Conservation (phyloP, 495 filamentous ascomycete species). For the Penicillium mononematosum region DNA sequence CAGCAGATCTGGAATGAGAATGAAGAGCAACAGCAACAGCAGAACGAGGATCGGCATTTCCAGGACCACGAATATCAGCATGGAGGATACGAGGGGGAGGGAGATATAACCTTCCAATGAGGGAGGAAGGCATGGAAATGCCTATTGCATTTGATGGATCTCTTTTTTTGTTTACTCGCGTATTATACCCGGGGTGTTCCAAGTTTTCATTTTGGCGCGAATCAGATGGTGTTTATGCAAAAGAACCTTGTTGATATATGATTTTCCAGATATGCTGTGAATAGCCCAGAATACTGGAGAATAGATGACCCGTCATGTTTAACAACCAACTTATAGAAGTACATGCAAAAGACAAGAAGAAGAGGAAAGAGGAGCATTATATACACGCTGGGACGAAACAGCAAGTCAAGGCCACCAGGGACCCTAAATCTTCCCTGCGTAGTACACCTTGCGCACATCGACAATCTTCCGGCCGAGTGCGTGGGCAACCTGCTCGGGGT, state of each 20-base stretch:
- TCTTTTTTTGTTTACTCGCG: slow-evolving; percentile 14
- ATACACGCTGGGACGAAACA: slow-evolving; percentile 36
- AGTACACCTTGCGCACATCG: slow-evolving; percentile 96
- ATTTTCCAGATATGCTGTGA: slow-evolving; percentile 13
- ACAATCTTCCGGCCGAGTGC: slow-evolving; percentile 91
- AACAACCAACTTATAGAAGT: slow-evolving; percentile 28
- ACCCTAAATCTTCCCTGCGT: slow-evolving; percentile 67
- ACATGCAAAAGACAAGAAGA: slow-evolving; percentile 35
- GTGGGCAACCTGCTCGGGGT: slow-evolving; percentile 84
- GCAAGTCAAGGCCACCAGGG: slow-evolving; percentile 25
- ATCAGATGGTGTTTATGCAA: slow-evolving; percentile 9
- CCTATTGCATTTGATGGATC: slow-evolving; percentile 2
- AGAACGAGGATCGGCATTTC: slow-evolving; percentile 27
- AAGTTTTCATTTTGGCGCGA: slow-evolving; percentile 3
- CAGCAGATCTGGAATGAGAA: slow-evolving; percentile 80
- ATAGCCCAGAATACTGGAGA: slow-evolving; percentile 9
- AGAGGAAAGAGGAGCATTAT: slow-evolving; percentile 37
- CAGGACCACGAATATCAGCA: slow-evolving; percentile 34
- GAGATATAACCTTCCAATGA: slow-evolving; percentile 40
- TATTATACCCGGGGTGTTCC: slow-evolving; percentile 21
- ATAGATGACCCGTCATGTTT: slow-evolving; percentile 19
- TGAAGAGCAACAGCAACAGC: slow-evolving; percentile 38
- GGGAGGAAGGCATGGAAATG: not conserved
- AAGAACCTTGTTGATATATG: slow-evolving; percentile 6
- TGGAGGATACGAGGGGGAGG: slow-evolving; percentile 32